Conservation (phyloP, 2,329 filamentous ascomycete species). For the Ceratocystis papillata region DNA sequence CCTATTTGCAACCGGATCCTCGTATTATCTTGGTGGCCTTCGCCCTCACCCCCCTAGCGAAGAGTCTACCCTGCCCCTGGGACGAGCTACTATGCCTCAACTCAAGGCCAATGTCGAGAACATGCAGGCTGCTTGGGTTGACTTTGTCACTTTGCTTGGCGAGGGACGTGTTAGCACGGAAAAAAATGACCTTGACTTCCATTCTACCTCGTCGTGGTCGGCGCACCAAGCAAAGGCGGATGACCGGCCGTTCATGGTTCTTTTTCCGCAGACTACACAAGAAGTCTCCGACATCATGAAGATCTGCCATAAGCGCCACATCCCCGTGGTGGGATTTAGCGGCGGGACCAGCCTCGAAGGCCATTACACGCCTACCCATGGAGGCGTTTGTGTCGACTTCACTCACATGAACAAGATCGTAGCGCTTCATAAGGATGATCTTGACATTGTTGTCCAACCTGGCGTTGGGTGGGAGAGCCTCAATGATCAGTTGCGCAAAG, state of each 20-base stretch:
- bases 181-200: slow-evolving; percentile 43
- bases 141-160: slow-evolving; percentile 54
- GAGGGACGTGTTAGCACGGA: slow-evolving; percentile 54
- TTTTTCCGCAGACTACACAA: slow-evolving; percentile 67
- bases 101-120: slow-evolving; percentile 52
- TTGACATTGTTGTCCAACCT: slow-evolving; percentile 67
- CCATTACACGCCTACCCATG: slow-evolving; percentile 71
- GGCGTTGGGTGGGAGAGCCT: slow-evolving; percentile 79
- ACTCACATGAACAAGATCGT: slow-evolving; percentile 73
- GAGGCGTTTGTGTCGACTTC: slow-evolving; percentile 81
- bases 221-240: slow-evolving; percentile 42
- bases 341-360: slow-evolving; percentile 86
- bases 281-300: slow-evolving; percentile 84
- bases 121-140: slow-evolving; percentile 59
- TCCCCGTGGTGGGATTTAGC: slow-evolving; percentile 78
- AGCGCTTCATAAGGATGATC: slow-evolving; percentile 62
- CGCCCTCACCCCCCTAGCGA: slow-evolving; percentile 42
- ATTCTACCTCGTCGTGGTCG: slow-evolving; percentile 54
- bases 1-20: slow-evolving; percentile 40
- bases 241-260: slow-evolving; percentile 54
- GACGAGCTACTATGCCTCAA: slow-evolving; percentile 39
- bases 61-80: slow-evolving; percentile 50
- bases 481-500: slow-evolving; percentile 62
- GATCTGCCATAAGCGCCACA: slow-evolving; percentile 66
- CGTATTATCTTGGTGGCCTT: slow-evolving; percentile 50